Evolutionary conservation across 179 eudicot species (phyloP).

Genomic region (Sideroxylon spinosum): DNA sequence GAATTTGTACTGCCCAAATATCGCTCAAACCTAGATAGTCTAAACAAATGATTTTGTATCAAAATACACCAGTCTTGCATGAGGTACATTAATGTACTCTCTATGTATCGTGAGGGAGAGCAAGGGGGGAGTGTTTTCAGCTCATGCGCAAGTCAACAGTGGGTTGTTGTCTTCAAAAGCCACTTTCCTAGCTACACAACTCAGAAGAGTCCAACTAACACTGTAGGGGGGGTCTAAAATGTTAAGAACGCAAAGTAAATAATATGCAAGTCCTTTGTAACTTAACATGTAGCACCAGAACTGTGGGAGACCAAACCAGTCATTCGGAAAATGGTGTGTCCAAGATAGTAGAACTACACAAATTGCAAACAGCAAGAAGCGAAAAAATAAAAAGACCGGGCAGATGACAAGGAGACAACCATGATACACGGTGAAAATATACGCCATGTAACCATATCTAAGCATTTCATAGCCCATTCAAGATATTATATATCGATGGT

Average conservation of each 20-base stretch:
- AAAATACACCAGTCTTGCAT: background rate
- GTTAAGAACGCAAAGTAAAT: background rate
- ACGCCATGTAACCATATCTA: background rate
- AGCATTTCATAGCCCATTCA: background rate
- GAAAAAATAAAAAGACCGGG: conserved; percentile 1
- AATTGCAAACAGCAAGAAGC: conserved; percentile 2
- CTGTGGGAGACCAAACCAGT: background rate
- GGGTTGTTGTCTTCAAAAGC: background rate
- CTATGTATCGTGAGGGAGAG: background rate
- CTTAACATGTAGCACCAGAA: background rate
- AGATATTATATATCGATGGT: background rate
- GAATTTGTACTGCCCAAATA: background rate
- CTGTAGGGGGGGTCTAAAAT: background rate
- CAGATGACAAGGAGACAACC: background rate
- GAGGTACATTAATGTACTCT: background rate
- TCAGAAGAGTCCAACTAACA: conserved; percentile 9
- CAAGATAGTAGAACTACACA: background rate
- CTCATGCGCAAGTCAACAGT: background rate
- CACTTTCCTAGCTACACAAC: background rate
- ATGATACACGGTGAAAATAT: background rate
- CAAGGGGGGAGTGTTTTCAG: background rate
- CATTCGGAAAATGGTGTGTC: background rate
- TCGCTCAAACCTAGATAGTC: background rate
- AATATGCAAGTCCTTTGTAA: background rate
- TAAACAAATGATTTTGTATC: background rate